Evolutionary conservation across 2,329 filamentous ascomycete genomes (phyloP), one percentile per base, ranked within the genome.

Genomic region (Sarocladiaceae sp.): DNA sequence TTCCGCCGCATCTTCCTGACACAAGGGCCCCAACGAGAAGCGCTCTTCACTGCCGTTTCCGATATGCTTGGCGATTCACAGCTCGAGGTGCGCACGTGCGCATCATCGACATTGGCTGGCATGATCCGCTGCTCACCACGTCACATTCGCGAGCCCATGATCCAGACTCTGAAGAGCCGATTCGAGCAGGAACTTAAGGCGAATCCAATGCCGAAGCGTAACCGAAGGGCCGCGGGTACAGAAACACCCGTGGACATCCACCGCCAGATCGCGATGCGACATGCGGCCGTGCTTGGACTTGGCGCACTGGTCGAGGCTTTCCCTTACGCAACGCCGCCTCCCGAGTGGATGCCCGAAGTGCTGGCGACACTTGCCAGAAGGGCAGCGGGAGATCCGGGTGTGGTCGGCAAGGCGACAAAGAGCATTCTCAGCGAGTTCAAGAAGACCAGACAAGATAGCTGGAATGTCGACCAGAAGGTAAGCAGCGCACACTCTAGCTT

Each of bases 361-460:
- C 69, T 98, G 44, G 89, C 91, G 10, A 85, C 83, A 10, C 67
- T 98, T 51, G 94, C 91, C 5, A 80, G 84, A 27, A 83, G 84
- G 53, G 90, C 94, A 9, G 89, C 91, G 1, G 87, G 80, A 37
- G 93, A 98, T 57, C 82, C 88, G 0, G 93, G 93, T 1, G 83
- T 94, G 47, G 90, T 98, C 45, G 93, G 93, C 3, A 95, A 95
- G 66, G 93, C 91, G 48, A 94, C 95, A 10, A 98, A 98, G 75
- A 78, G 77, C 15, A 90, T 96, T 27, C 70, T 98, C 52, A 89
- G 89, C 49, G 94, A 98, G 58, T 98, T 98, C 74, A 98, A 98
- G 72, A 98, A 98, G 78, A 98, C 93, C 35, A 82, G 93, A 62
- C 93, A 98, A 65, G 93, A 98, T 71, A 98, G 91, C 53, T 98